Evolutionary conservation across 306 rosid species (phyloP).

Genomic region (Sesbania bispinosa): DNA sequence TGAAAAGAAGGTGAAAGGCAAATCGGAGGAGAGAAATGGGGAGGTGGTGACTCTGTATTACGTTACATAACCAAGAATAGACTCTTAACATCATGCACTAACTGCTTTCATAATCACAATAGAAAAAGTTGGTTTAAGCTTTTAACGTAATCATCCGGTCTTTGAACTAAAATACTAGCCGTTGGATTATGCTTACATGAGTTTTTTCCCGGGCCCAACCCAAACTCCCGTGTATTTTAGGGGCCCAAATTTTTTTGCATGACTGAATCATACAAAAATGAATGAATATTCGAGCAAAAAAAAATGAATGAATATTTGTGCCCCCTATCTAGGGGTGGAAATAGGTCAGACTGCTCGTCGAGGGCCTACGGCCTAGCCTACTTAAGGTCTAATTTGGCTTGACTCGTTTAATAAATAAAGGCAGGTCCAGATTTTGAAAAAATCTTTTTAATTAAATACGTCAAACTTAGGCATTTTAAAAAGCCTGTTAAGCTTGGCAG

Average conservation of each 20-base stretch:
- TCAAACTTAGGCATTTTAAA: too few species aligned
- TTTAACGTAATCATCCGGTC: neutral
- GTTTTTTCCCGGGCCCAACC: neutral
- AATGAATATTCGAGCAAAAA: too few species aligned
- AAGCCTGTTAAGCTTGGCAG: too few species aligned
- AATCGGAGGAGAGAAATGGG: constrained; percentile 14
- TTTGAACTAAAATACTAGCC: neutral
- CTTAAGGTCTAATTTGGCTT: too few species aligned
- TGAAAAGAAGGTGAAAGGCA: constrained; percentile 18
- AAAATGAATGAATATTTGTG: too few species aligned
- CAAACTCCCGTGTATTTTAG: neutral
- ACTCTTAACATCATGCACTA: neutral
- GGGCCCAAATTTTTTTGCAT: neutral
- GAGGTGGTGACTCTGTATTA: neutral
- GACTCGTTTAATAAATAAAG: too few species aligned
- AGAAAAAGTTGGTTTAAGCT: neutral
- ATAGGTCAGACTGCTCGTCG: too few species aligned
- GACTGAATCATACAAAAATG: neutral
- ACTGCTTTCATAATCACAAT: constrained; percentile 19
- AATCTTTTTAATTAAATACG: too few species aligned
- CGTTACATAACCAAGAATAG: constrained; percentile 19
- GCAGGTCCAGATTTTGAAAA: too few species aligned
- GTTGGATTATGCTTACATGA: neutral
- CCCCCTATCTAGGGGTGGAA: too few species aligned
- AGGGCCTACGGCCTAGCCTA: too few species aligned